These are phyloP conservation scores for Kwoniella newhampshirensis DNA, from an alignment of 768 basidiomycete genomes.

Conservation along the genomic window DNA sequence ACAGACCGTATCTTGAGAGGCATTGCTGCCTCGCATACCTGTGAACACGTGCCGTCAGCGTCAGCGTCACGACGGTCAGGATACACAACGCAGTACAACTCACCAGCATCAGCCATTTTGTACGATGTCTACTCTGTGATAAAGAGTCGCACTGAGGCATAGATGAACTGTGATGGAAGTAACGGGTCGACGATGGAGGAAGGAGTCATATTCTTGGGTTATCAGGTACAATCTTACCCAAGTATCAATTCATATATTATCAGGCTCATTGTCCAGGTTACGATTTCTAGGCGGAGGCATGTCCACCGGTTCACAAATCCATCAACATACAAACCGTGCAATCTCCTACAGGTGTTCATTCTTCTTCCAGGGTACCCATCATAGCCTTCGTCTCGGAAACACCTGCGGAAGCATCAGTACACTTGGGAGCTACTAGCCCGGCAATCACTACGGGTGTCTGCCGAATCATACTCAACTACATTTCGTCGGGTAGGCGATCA, in stretches of 20 bases:
- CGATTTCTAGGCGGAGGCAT: neutral
- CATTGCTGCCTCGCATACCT: constrained; percentile 48
- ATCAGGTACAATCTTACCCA: neutral
- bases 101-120: constrained; percentile 37
- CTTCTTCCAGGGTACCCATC: neutral
- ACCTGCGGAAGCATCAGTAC: no score
- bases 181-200: neutral
- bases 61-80: neutral
- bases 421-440: neutral
- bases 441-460: no score
- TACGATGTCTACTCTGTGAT: no score
- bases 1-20: constrained; percentile 46
- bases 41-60: constrained; percentile 4
- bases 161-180: neutral
- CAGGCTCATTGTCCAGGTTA: constrained; percentile 9
- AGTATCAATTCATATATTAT: neutral
- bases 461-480: no score
- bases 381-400: no score
- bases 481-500: no score
- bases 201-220: neutral
- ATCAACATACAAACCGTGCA: no score
- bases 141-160: no score
- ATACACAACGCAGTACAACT: neutral
- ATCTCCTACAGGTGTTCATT: no score
- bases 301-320: no score